Conservation (phyloP, 768 basidiomycete genomes). For the Trametes villosa region DNA sequence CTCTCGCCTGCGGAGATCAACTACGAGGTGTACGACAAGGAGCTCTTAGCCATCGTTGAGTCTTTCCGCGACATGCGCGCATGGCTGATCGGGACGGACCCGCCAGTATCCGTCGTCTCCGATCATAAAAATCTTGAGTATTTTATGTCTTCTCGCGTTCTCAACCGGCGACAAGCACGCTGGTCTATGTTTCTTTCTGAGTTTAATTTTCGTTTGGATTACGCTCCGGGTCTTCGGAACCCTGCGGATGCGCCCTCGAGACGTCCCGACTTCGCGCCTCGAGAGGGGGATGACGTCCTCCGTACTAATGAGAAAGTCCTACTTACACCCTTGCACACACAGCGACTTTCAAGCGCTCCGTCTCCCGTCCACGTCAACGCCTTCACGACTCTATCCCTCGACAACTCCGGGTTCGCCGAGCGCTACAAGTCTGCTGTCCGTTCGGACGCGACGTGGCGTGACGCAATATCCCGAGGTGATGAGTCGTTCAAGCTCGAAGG, state of each 20-base stretch:
- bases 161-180: conserved; percentile 45
- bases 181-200: conserved; percentile 10
- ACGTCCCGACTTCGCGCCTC: conserved; percentile 25
- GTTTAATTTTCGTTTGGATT: conserved; percentile 36
- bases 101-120: conserved; percentile 29
- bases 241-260: conserved; percentile 28
- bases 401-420: conserved; percentile 27
- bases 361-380: not conserved
- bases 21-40: conserved; percentile 51
- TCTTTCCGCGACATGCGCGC: conserved; percentile 38
- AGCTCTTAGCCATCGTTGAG: conserved; percentile 52
- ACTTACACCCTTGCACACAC: conserved; percentile 3
- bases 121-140: conserved; percentile 44
- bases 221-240: conserved; percentile 34
- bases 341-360: not conserved
- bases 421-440: conserved; percentile 23
- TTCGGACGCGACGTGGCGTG: conserved; percentile 25
- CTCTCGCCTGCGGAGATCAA: conserved; percentile 34
- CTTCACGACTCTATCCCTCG: conserved; percentile 27
- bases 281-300: conserved; percentile 23
- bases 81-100: conserved; percentile 30
- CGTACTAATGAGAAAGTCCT: not conserved
- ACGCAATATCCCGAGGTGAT: conserved; percentile 21
- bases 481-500: conserved; percentile 9
- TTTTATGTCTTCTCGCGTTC: conserved; percentile 41